A percentile compares a stretch with the other conserved stretches of the same genome.
Conservation (phyloP, 805 yeast genomes). For the Starmerella tilneyi region DNA sequence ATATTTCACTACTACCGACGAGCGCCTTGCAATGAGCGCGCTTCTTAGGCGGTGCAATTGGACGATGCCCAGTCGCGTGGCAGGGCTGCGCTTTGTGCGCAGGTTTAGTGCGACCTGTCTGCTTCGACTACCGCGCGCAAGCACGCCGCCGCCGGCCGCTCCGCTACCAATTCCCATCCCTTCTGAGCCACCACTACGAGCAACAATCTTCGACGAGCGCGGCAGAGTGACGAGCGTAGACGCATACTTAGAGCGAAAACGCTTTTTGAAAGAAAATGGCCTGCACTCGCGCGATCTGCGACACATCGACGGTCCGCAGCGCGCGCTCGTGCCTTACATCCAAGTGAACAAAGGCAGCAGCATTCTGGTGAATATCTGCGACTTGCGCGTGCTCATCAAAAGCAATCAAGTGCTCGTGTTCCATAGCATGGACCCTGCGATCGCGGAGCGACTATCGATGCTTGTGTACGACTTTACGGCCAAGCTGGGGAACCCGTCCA, state of each 20-base stretch:
- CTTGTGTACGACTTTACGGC: slow-evolving; percentile 77
- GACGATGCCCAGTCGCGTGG: neutral
- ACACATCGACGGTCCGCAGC: slow-evolving; percentile 48
- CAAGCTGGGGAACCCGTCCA: slow-evolving; percentile 41
- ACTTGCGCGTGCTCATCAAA: slow-evolving; percentile 52
- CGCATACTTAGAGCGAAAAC: slow-evolving; percentile 45
- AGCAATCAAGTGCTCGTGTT: slow-evolving; percentile 50
- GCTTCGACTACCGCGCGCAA: too few relatives aligned
- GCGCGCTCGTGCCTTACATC: slow-evolving; percentile 56
- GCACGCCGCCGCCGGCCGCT: too few relatives aligned
- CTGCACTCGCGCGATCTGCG: slow-evolving; percentile 79
- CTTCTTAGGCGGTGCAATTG: slow-evolving; percentile 1
- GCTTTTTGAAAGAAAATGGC: slow-evolving; percentile 51
- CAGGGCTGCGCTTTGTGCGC: neutral
- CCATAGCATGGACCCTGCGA: slow-evolving; percentile 40
- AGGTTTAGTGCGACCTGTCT: neutral
- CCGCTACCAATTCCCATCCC: neutral
- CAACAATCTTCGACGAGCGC: slow-evolving; percentile 48
- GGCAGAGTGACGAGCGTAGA: slow-evolving; percentile 55
- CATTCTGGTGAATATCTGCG: slow-evolving; percentile 51
- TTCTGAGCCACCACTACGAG: slow-evolving; percentile 30
- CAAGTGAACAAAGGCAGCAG: slow-evolving; percentile 45
- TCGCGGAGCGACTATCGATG: slow-evolving; percentile 61
- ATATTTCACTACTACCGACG: neutral
- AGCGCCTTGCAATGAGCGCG: neutral